Evolutionary conservation across 148 eudicot genomes (phyloP).

Genomic region (Silene uniflora): DNA sequence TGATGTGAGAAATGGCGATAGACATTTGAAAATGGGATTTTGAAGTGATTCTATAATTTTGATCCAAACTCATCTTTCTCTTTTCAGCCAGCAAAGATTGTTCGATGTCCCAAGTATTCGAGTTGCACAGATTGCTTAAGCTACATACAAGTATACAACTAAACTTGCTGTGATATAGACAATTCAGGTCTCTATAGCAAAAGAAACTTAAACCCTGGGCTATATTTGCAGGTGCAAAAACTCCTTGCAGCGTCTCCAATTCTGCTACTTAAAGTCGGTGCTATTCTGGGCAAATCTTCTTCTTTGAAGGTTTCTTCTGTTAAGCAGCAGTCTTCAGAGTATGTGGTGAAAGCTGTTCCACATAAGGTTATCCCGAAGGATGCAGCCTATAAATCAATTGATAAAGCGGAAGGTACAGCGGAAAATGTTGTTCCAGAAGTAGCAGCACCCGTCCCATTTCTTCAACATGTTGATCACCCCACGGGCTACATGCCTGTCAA

Average conservation of each 20-base stretch:
- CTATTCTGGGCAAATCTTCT: constrained; percentile 39
- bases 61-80: constrained; percentile 27
- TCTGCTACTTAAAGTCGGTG: constrained; percentile 43
- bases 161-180: neutral
- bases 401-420: constrained; percentile 49
- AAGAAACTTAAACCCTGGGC: constrained; percentile 4
- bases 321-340: constrained; percentile 45
- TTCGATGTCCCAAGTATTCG: constrained; percentile 88
- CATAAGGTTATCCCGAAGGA: constrained; percentile 34
- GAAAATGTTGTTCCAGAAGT: constrained; percentile 49
- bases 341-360: constrained; percentile 35
- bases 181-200: neutral
- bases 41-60: neutral
- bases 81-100: constrained; percentile 81
- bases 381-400: constrained; percentile 35
- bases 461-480: constrained; percentile 38
- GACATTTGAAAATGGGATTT: neutral
- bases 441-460: constrained; percentile 26
- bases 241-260: constrained; percentile 79
- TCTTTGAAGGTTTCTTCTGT: constrained; percentile 35
- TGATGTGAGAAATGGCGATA: neutral
- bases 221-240: constrained; percentile 65
- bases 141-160: constrained; percentile 28
- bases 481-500: constrained; percentile 19
- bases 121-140: constrained; percentile 91